Evolutionary conservation across 2,329 filamentous ascomycete genomes (phyloP).

Genomic region (Aspergillus felis): DNA sequence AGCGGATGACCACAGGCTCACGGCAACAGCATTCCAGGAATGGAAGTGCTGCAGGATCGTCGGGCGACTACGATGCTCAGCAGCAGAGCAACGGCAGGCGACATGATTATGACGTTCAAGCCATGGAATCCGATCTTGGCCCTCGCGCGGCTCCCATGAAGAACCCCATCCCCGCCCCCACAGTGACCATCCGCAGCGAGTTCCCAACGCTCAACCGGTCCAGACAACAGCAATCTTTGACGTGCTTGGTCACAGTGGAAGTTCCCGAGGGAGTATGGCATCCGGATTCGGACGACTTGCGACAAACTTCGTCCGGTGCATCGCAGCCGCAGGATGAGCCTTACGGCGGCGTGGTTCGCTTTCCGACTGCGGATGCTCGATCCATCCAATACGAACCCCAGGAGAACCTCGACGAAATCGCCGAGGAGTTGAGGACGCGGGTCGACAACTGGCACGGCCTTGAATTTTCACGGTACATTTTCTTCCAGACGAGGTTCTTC

Average conservation of each 20-base stretch:
- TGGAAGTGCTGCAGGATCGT: constrained; percentile 72
- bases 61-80: constrained; percentile 74
- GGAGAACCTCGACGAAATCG: constrained; percentile 76
- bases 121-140: constrained; percentile 82
- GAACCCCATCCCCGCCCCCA: constrained; percentile 86
- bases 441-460: constrained; percentile 99
- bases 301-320: constrained; percentile 49
- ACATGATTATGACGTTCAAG: constrained; percentile 93
- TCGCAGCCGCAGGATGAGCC: constrained; percentile 45
- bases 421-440: constrained; percentile 75
- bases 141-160: constrained; percentile 64
- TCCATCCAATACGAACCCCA: constrained; percentile 70
- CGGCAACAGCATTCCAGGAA: constrained; percentile 63
- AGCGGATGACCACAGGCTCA: constrained; percentile 40
- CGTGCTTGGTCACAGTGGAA: constrained; percentile 90
- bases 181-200: constrained; percentile 92
- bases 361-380: constrained; percentile 47
- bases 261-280: constrained; percentile 90
- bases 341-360: constrained; percentile 52
- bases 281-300: constrained; percentile 75
- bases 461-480: constrained; percentile 70
- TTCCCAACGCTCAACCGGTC: constrained; percentile 92
- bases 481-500: background rate
- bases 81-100: constrained; percentile 65
- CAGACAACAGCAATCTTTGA: constrained; percentile 89